Conservation (phyloP, 768 basidiomycete species). For the Psilocybe cubensis region DNA sequence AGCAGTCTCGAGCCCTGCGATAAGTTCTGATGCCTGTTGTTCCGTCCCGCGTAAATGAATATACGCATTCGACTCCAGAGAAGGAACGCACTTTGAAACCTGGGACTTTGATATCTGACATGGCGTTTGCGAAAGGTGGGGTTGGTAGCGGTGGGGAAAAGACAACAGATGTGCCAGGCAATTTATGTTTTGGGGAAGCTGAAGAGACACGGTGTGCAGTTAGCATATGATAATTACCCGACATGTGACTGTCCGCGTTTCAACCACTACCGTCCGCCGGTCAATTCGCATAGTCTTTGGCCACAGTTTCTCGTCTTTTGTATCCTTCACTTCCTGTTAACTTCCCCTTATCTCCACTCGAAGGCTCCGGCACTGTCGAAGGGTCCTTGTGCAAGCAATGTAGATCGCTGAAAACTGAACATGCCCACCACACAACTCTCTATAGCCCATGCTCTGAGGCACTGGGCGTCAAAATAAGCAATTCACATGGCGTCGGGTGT, state of each 20-base stretch:
- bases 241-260: conserved; percentile 4
- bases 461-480: too few species aligned
- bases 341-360: too few species aligned
- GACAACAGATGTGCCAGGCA: neutral
- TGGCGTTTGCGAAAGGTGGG: conserved; percentile 32
- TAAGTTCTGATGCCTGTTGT: conserved; percentile 68
- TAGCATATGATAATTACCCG: conserved; percentile 13
- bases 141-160: conserved; percentile 9
- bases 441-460: too few species aligned
- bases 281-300: neutral
- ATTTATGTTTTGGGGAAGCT: conserved; percentile 5
- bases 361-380: too few species aligned
- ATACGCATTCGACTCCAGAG: neutral
- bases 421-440: too few species aligned
- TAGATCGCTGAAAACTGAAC: too few species aligned
- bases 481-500: too few species aligned
- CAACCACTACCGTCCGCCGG: neutral
- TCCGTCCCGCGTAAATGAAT: neutral
- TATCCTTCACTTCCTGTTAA: neutral
- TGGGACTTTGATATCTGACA: conserved; percentile 72
- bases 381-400: too few species aligned
- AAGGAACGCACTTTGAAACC: conserved; percentile 66
- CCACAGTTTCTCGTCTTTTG: neutral
- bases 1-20: conserved; percentile 52
- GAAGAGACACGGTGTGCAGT: neutral